Evolutionary conservation across 2,329 filamentous ascomycete genomes (phyloP), one percentile per base, ranked within the genome.

Genomic region (Aaosphaeria pasadenensis): DNA sequence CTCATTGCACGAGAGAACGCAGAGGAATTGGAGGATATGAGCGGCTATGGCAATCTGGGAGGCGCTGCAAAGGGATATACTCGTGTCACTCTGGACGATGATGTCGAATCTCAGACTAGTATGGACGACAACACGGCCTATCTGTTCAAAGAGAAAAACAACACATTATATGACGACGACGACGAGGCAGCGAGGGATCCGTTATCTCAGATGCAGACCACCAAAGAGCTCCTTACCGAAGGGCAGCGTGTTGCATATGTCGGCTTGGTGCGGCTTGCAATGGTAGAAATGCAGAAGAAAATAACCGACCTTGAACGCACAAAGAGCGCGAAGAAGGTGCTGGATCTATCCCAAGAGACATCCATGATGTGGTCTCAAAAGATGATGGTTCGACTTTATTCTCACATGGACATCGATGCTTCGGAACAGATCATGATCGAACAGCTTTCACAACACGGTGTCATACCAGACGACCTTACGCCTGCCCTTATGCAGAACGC

Each of bases 341-440:
- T 91, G 7, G 78, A 82, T 30, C 74, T 86, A 51, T 83, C 88
- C 0, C 75, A 84, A 7, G 94, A 96, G 69, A 82, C 85, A 33
- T 86, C 89, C 74, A 87, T 87, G 70, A 96, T 96, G 88, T 99
- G 92, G 92, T 85, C 88, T 48, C 94, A 99, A 69, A 95, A 95
- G 74, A 95, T 96, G 81, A 99, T 99, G 91, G 84, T 96, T 51
- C 84, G 92, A 28, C 70, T 99, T 9, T 99, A 97, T 69, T 77
- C 84, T 9, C 94, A 99, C 71, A 99, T 99, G 94, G 94, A 99
- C 51, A 95, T 99, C 62, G 91, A 86, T 63, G 77, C 86, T 24
- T 86, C 83, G 11, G 94, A 99, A 71, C 94, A 99, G 75, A 78
- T 99, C 69, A 99, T 99, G 94, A 96, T 99, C 57, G 94, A 99